phyloP scores from a whole-genome alignment of 768 basidiomycete genomes.

The Boletus reticulatus region DNA sequence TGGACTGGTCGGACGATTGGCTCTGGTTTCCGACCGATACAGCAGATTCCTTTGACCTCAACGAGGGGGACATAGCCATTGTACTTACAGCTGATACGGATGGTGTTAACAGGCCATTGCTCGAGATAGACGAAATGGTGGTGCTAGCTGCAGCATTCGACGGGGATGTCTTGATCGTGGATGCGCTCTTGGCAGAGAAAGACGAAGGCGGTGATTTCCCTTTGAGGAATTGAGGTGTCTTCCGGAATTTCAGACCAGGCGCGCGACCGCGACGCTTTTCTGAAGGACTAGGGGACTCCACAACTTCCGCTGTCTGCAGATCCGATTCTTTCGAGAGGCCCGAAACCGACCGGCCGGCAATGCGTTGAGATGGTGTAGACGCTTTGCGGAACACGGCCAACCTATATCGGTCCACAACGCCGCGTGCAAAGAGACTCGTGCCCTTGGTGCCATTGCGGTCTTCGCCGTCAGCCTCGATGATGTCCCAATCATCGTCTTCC shows the following conservation, averaged over 20 bases:
- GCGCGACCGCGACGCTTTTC: slow-evolving; percentile 66
- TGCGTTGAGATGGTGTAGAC: slow-evolving; percentile 58
- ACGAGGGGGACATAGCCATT: slow-evolving; percentile 54
- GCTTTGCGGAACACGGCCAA: slow-evolving; percentile 83
- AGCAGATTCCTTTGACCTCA: slow-evolving; percentile 80
- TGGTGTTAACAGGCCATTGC: slow-evolving; percentile 56
- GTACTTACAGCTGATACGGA: slow-evolving; percentile 55
- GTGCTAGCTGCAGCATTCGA: slow-evolving; percentile 42
- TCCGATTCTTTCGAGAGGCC: slow-evolving; percentile 59
- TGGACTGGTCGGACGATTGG: slow-evolving; percentile 70
- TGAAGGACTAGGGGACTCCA: slow-evolving; percentile 45
- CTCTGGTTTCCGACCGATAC: slow-evolving; percentile 70
- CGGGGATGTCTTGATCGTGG: slow-evolving; percentile 36
- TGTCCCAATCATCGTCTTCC: slow-evolving; percentile 90
- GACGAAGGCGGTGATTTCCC: slow-evolving; percentile 60
- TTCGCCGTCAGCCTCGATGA: slow-evolving; percentile 81
- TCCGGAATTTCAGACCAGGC: slow-evolving; percentile 68
- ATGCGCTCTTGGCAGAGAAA: slow-evolving; percentile 31
- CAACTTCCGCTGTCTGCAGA: slow-evolving; percentile 34
- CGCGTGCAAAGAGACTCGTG: slow-evolving; percentile 83
- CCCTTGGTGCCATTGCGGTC: slow-evolving; percentile 80
- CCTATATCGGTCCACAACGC: slow-evolving; percentile 85
- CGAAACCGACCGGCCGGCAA: slow-evolving; percentile 49
- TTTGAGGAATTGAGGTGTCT: slow-evolving; percentile 70
- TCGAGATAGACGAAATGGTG: slow-evolving; percentile 38